Percentiles rank a stretch among this genome's conserved stretches.
These are phyloP conservation scores for Nitzschia palea DNA, from an alignment of 108 stramenopile species.

Conservation along the genomic window DNA sequence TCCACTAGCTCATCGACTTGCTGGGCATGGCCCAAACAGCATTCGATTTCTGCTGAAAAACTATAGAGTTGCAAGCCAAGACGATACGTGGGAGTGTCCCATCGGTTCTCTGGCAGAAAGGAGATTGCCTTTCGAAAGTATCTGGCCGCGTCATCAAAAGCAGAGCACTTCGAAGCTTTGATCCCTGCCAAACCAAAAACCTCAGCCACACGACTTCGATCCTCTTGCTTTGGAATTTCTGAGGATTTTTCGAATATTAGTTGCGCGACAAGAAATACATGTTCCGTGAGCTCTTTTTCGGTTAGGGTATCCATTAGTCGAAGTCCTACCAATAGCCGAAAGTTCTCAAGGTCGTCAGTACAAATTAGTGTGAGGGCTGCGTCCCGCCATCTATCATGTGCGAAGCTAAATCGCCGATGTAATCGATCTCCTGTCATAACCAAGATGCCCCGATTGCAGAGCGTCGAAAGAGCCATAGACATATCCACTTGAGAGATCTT, in stretches of 20 bases:
- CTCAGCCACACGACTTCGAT: constrained; percentile 4
- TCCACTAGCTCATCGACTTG: constrained; percentile 2
- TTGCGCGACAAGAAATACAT: constrained; percentile 3
- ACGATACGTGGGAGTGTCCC: neutral
- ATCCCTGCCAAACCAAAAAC: constrained; percentile 14
- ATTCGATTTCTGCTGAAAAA: constrained; percentile 19
- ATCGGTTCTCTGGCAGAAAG: neutral
- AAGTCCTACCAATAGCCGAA: constrained; percentile 17
- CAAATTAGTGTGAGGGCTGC: constrained; percentile 42
- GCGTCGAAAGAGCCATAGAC: neutral
- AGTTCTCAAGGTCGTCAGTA: constrained; percentile 5
- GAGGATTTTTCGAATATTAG: neutral
- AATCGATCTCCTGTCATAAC: neutral
- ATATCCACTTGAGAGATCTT: constrained; percentile 5
- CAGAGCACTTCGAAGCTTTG: constrained; percentile 18
- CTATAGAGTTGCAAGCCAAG: constrained; percentile 21
- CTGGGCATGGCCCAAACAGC: constrained; percentile 16
- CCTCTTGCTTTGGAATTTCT: neutral
- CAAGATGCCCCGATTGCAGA: constrained; percentile 10
- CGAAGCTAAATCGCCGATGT: neutral
- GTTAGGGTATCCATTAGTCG: neutral
- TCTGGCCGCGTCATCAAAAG: constrained; percentile 15
- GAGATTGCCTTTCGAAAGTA: constrained; percentile 16
- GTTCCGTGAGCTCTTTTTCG: neutral
- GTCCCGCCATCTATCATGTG: constrained; percentile 42